phyloP scores from a whole-genome alignment of 192 early-diverging fungal genomes.

The Phycomyces blakesleeanus region DNA sequence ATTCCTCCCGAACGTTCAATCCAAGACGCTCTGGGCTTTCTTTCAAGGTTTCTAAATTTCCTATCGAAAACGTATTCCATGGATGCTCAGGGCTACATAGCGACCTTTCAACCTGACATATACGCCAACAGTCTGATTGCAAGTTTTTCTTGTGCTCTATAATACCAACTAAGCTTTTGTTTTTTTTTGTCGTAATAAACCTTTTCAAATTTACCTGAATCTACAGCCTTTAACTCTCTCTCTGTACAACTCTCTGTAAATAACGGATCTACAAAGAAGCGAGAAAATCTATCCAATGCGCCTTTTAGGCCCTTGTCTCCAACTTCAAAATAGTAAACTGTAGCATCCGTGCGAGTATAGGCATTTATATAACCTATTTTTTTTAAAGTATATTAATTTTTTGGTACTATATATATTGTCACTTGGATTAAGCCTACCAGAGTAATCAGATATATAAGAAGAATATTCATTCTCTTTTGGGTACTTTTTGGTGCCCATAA shows the following conservation, averaged over 20 bases:
- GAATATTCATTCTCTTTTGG: constrained; percentile 62
- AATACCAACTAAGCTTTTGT: not conserved
- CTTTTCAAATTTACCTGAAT: constrained; percentile 52
- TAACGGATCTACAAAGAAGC: constrained; percentile 88
- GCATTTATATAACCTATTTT: constrained; percentile 44
- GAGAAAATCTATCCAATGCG: constrained; percentile 59
- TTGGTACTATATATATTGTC: not conserved
- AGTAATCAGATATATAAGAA: constrained; percentile 44
- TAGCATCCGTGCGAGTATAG: constrained; percentile 41
- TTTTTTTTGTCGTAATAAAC: not conserved
- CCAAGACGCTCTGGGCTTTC: constrained; percentile 56
- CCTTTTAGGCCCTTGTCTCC: constrained; percentile 43
- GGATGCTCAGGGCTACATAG: constrained; percentile 70
- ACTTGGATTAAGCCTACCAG: constrained; percentile 22
- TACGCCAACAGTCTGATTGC: constrained; percentile 76
- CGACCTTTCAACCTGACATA: constrained; percentile 76
- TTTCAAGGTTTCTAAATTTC: constrained; percentile 75
- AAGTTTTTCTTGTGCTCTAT: constrained; percentile 86
- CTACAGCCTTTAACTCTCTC: constrained; percentile 86
- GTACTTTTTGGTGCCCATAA: constrained; percentile 65
- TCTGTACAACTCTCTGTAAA: constrained; percentile 83
- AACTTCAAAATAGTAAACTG: constrained; percentile 57
- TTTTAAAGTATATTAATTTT: not conserved
- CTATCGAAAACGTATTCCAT: constrained; percentile 81
- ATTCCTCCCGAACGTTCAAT: constrained; percentile 70